phyloP scores from a whole-genome alignment of 192 early-diverging fungal genomes.

The Coemansia sp. region DNA sequence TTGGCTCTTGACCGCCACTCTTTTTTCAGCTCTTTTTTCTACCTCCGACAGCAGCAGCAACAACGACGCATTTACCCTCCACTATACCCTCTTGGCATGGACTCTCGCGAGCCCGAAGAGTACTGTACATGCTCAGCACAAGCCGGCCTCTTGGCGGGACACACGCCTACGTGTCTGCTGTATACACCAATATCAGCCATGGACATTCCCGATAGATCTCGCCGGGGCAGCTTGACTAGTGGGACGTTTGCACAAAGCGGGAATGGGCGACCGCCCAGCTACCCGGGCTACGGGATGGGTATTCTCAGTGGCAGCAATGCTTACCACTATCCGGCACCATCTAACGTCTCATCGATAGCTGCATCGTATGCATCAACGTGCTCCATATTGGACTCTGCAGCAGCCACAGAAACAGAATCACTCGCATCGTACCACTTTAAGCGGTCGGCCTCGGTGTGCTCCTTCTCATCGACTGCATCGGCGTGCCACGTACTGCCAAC shows the following conservation, averaged over 20 bases:
- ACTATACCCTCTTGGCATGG: slow-evolving; percentile 17
- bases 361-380: slow-evolving; percentile 51
- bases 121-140: slow-evolving; percentile 50
- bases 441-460: slow-evolving; percentile 36
- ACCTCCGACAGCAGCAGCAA: not conserved
- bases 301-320: slow-evolving; percentile 26
- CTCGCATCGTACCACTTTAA: slow-evolving; percentile 42
- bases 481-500: slow-evolving; percentile 42
- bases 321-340: slow-evolving; percentile 36
- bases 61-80: not conserved
- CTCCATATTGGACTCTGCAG: slow-evolving; percentile 51
- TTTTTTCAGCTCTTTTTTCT: not conserved
- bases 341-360: slow-evolving; percentile 48
- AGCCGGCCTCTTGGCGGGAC: slow-evolving; percentile 29
- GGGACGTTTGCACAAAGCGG: slow-evolving; percentile 15
- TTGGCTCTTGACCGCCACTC: not conserved
- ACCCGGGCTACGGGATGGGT: slow-evolving; percentile 38
- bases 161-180: slow-evolving; percentile 47
- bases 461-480: slow-evolving; percentile 44
- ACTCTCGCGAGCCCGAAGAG: slow-evolving; percentile 35
- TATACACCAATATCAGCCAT: slow-evolving; percentile 50
- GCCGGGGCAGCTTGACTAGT: slow-evolving; percentile 25
- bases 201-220: slow-evolving; percentile 37
- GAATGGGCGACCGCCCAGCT: slow-evolving; percentile 31
- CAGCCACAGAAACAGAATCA: slow-evolving; percentile 47